phyloP scores from a whole-genome alignment of 306 rosid species.

The Dryas alaskensis region DNA sequence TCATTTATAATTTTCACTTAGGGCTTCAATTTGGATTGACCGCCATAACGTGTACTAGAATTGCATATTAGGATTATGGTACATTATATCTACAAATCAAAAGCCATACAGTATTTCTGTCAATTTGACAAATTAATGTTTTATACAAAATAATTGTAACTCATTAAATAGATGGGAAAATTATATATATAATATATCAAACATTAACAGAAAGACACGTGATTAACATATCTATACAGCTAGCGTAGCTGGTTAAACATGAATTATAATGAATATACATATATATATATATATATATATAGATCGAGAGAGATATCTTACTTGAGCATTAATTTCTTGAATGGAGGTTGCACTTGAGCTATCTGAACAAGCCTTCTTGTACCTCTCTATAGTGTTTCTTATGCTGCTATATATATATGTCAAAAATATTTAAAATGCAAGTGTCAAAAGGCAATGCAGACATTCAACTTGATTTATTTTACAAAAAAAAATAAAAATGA shows the following conservation, averaged over 20 bases:
- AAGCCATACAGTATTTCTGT: too few relatives aligned
- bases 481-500: neutral
- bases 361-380: conserved; percentile 83
- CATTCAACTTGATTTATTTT: neutral
- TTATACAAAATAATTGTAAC: neutral
- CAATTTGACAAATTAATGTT: too few relatives aligned
- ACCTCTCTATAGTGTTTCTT: conserved; percentile 80
- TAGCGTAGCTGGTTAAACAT: too few relatives aligned
- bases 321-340: conserved; percentile 87
- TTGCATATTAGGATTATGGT: too few relatives aligned
- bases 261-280: too few relatives aligned
- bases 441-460: neutral
- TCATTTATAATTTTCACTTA: too few relatives aligned
- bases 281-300: too few relatives aligned
- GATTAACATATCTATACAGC: too few relatives aligned
- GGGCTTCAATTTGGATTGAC: too few relatives aligned
- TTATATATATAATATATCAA: neutral
- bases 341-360: conserved; percentile 53
- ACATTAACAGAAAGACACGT: neutral
- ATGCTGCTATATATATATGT: conserved; percentile 43
- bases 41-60: too few relatives aligned
- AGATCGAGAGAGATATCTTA: conserved; percentile 11
- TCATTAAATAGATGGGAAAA: neutral
- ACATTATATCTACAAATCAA: too few relatives aligned
- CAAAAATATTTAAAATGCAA: neutral